Percentiles rank a stretch among this genome's conserved stretches.
Evolutionary conservation across 163 green algal species (phyloP).

Genomic region (Chlorella variabilis): DNA sequence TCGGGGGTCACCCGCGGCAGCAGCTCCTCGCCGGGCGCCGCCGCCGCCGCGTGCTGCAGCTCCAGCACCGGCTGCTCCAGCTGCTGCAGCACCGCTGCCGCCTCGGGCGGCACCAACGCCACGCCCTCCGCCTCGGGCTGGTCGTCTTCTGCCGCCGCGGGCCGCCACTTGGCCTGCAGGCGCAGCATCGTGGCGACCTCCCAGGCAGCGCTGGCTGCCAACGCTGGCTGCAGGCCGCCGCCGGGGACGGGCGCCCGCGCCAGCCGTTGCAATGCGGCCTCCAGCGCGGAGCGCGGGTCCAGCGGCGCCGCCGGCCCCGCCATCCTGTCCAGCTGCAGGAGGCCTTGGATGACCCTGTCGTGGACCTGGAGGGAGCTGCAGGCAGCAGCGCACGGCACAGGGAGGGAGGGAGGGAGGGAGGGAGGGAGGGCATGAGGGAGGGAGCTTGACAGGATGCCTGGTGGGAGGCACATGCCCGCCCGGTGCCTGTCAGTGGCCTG

Average conservation of each 20-base stretch:
- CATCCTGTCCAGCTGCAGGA: slow-evolving; percentile 35
- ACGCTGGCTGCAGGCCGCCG: too few relatives aligned
- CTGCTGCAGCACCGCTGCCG: neutral
- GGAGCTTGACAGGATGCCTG: too few relatives aligned
- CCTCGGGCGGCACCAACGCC: slow-evolving; percentile 5
- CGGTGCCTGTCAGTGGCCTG: too few relatives aligned
- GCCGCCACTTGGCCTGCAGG: slow-evolving; percentile 17
- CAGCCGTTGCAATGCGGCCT: neutral
- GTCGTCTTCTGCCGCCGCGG: neutral
- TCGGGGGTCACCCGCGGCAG: neutral
- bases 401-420: too few relatives aligned
- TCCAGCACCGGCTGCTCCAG: slow-evolving; percentile 16
- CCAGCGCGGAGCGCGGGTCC: neutral
- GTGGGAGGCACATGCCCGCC: too few relatives aligned
- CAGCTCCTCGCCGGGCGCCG: neutral
- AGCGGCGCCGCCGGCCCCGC: neutral
- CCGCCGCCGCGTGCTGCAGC: neutral
- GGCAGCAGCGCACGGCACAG: neutral
- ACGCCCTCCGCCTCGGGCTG: neutral
- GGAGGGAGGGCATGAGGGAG: too few relatives aligned
- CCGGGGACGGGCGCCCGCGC: neutral
- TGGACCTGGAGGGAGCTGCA: slow-evolving; percentile 41
- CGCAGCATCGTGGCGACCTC: slow-evolving; percentile 18
- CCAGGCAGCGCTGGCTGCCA: slow-evolving; percentile 5
- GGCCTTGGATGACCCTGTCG: slow-evolving; percentile 25